These are phyloP conservation scores for Nasturtium officinale DNA, from an alignment of 345 rosid species.

Conservation along the genomic window DNA sequence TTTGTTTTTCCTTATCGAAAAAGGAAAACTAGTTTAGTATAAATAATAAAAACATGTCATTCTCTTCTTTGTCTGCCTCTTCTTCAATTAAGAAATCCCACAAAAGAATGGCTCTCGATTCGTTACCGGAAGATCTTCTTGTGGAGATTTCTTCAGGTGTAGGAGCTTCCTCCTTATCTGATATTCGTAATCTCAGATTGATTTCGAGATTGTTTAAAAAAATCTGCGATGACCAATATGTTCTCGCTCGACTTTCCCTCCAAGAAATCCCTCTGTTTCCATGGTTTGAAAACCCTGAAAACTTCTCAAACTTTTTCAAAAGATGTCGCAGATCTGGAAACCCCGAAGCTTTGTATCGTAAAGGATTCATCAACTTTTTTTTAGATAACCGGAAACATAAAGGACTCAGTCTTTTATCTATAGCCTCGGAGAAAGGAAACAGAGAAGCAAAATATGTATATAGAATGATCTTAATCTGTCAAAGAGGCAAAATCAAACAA, in stretches of 20 bases:
- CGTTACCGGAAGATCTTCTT: slow-evolving; percentile 23
- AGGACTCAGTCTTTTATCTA: slow-evolving; percentile 2
- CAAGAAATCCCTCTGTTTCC: not conserved
- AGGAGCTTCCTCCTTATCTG: slow-evolving; percentile 10
- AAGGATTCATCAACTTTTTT: slow-evolving; percentile 13
- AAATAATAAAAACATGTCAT: not conserved
- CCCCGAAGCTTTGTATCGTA: slow-evolving; percentile 28
- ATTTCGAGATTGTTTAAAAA: slow-evolving; percentile 16
- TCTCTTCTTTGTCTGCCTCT: not conserved
- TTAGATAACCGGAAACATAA: not conserved
- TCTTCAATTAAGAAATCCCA: not conserved
- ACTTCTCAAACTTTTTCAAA: not conserved
- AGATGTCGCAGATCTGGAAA: slow-evolving; percentile 29
- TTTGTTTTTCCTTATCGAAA: not conserved
- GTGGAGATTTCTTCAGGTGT: slow-evolving; percentile 20
- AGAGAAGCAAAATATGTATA: slow-evolving; percentile 31
- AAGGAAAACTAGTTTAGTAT: not conserved
- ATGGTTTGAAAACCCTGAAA: not conserved
- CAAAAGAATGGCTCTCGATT: not conserved
- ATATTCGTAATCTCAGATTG: slow-evolving; percentile 1
- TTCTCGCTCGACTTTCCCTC: slow-evolving; percentile 15
- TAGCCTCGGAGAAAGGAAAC: slow-evolving; percentile 20
- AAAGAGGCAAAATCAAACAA: slow-evolving; percentile 25
- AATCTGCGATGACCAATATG: slow-evolving; percentile 9
- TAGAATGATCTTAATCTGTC: slow-evolving; percentile 29